Percentiles rank a stretch among this genome's conserved stretches.
Evolutionary conservation across 108 stramenopile genomes (phyloP).

Genomic region (Nitzschia sp.): DNA sequence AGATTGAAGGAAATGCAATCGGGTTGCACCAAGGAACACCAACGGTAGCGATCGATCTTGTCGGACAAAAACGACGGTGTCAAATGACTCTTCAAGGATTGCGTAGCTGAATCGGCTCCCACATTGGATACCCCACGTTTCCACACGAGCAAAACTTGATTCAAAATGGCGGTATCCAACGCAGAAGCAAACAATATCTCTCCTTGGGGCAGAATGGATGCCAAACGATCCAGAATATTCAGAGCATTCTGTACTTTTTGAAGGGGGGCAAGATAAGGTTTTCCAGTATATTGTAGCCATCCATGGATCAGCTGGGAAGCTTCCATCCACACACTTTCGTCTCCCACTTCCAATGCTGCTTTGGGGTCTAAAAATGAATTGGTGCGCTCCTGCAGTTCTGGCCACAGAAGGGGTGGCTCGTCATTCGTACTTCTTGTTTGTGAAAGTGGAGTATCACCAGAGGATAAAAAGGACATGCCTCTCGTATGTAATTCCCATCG

Average conservation of each 20-base stretch:
- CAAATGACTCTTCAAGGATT: not conserved
- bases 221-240: constrained; percentile 14
- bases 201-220: constrained; percentile 2
- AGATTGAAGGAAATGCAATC: constrained; percentile 27
- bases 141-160: constrained; percentile 11
- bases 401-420: too few relatives aligned
- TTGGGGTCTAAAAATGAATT: not conserved
- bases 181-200: constrained; percentile 11
- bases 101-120: not conserved
- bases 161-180: constrained; percentile 10
- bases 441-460: too few relatives aligned
- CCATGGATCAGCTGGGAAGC: not conserved
- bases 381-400: not conserved
- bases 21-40: constrained; percentile 27
- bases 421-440: too few relatives aligned
- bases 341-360: not conserved
- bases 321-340: constrained; percentile 1
- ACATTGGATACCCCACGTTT: not conserved
- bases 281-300: not conserved
- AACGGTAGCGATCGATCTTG: constrained; percentile 35
- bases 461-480: too few relatives aligned
- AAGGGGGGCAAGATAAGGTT: not conserved
- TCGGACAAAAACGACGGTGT: constrained; percentile 19
- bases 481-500: too few relatives aligned
- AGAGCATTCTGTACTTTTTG: constrained; percentile 3